Base-by-base conservation (phyloP, 352 stramenopile species). In the Phytophthora podocarpi region DNA sequence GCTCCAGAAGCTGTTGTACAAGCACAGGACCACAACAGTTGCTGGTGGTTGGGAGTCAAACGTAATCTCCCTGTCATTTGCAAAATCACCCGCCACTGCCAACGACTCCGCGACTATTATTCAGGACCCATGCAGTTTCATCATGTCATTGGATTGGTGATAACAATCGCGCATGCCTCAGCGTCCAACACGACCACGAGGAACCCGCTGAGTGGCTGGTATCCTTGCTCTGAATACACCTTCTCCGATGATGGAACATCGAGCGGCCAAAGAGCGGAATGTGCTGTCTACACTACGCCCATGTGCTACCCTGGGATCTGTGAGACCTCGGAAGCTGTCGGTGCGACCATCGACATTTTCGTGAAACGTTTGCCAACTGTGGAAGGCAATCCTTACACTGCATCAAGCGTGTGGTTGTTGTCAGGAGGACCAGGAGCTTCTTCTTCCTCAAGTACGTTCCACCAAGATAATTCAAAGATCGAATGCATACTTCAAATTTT, bases 301-400 rank as follows among this genome's bases (percentile, higher is more conserved):
- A 27, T 72, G 36, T 74, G 69, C 56, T 58, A 78, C 24, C 13
- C 58, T n/a, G 45, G 34, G 7, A 52, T 74, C 31, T 73, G 59
- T 36, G 34, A 55, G 2, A 16, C 40, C 13, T 16, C 39, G 9
- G 48, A 40, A n/a, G 28, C 30, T 12, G 43, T 39, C 7, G 50
- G 54, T 11, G 24, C 36, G 13, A 68, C 41, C 1, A 28, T 79
- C 7, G 51, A 64, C 26, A 58, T 79, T 5, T 79, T 79, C 36
- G 45, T 76, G 23, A 79, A 82, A 53, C 66, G 74, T 8, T 51
- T 80, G 1, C 46, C 48, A 4, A 63, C 65, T 20, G 10, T 30
- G n/a, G n/a, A n/a, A 5, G 37, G 15, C n/a, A 43, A 72, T 8
- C 11, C 50, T 6, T 42, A 39, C 21, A 48, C 35, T 7, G 42